Percentiles rank a stretch among this genome's conserved stretches.
Evolutionary conservation across 2,329 filamentous ascomycete species (phyloP).

Genomic region (Fusarium poae): DNA sequence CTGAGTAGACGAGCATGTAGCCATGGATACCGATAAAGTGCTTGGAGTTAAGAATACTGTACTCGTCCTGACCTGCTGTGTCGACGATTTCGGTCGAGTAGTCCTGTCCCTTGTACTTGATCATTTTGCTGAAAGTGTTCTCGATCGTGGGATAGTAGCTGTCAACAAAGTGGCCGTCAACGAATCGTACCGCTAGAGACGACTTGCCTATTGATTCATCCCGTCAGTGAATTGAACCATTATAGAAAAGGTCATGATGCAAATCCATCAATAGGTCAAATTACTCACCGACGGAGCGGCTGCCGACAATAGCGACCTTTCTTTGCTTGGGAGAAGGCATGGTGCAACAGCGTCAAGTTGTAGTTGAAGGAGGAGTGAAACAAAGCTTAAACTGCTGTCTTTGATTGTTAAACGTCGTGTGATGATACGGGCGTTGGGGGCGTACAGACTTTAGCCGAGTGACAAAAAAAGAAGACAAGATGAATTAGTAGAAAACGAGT

Average conservation of each 20-base stretch:
- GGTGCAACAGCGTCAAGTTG: slow-evolving; percentile 28
- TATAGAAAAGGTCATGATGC: background rate
- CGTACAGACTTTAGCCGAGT: slow-evolving; percentile 20
- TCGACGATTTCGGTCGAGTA: slow-evolving; percentile 98
- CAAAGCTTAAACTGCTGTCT: slow-evolving; percentile 13
- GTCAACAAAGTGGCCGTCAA: slow-evolving; percentile 98
- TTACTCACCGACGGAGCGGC: slow-evolving; percentile 79
- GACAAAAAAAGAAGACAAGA: slow-evolving; percentile 5
- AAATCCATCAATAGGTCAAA: background rate
- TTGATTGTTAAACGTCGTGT: slow-evolving; percentile 20
- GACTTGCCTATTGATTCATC: slow-evolving; percentile 80
- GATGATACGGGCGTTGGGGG: slow-evolving; percentile 8
- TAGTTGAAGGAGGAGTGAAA: slow-evolving; percentile 31
- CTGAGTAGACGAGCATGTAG: slow-evolving; percentile 99
- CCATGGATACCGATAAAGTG: slow-evolving; percentile 99
- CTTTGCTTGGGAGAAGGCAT: slow-evolving; percentile 78
- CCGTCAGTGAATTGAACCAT: slow-evolving; percentile 19
- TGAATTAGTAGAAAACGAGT: slow-evolving; percentile 17
- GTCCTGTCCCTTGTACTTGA: slow-evolving; percentile 92
- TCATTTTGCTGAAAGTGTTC: slow-evolving; percentile 97
- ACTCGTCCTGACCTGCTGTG: slow-evolving; percentile 98
- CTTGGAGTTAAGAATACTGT: slow-evolving; percentile 97
- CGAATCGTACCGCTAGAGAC: slow-evolving; percentile 95
- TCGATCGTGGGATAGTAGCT: slow-evolving; percentile 99
- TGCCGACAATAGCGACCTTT: slow-evolving; percentile 96